Percentiles rank a stretch among this genome's conserved stretches.
Evolutionary conservation across 768 basidiomycete genomes (phyloP).

Genomic region (Leccinum rimulosum): DNA sequence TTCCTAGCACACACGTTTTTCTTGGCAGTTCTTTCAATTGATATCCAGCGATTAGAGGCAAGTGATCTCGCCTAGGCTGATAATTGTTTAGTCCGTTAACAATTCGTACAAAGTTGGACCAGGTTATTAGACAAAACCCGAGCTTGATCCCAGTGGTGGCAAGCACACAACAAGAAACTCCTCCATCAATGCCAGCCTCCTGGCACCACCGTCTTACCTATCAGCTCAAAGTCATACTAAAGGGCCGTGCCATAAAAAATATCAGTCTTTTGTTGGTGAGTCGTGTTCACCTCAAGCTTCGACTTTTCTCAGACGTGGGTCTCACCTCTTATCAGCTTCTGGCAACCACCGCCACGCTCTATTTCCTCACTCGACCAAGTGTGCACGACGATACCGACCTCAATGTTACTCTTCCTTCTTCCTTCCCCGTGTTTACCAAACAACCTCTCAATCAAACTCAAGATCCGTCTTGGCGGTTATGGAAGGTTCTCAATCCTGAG

Average conservation of each 20-base stretch:
- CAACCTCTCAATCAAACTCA: constrained; percentile 30
- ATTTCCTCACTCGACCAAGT: constrained; percentile 64
- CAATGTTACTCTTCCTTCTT: constrained; percentile 14
- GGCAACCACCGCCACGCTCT: constrained; percentile 71
- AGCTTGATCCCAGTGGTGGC: constrained; percentile 47
- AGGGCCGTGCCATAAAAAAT: constrained; percentile 70
- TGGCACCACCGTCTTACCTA: constrained; percentile 33
- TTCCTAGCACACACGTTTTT: constrained; percentile 97
- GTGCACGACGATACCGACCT: constrained; percentile 29
- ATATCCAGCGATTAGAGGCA: constrained; percentile 90
- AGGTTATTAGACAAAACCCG: constrained; percentile 76
- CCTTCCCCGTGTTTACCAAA: constrained; percentile 35
- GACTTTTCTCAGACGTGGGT: neutral
- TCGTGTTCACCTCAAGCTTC: neutral
- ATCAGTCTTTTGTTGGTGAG: constrained; percentile 77
- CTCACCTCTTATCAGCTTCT: constrained; percentile 52
- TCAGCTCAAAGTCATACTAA: constrained; percentile 45
- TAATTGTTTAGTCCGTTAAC: constrained; percentile 11
- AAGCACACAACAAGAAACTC: constrained; percentile 22
- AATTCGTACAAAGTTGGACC: constrained; percentile 58
- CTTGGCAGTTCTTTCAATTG: constrained; percentile 90
- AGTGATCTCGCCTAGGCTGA: constrained; percentile 10
- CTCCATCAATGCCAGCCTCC: constrained; percentile 17
- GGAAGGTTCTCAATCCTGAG: constrained; percentile 74
- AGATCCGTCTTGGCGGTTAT: constrained; percentile 64